Percentiles rank a stretch among this genome's conserved stretches.
These are phyloP conservation scores for Coemansia sp. DNA, from an alignment of 192 early-diverging fungal genomes.

Conservation along the genomic window DNA sequence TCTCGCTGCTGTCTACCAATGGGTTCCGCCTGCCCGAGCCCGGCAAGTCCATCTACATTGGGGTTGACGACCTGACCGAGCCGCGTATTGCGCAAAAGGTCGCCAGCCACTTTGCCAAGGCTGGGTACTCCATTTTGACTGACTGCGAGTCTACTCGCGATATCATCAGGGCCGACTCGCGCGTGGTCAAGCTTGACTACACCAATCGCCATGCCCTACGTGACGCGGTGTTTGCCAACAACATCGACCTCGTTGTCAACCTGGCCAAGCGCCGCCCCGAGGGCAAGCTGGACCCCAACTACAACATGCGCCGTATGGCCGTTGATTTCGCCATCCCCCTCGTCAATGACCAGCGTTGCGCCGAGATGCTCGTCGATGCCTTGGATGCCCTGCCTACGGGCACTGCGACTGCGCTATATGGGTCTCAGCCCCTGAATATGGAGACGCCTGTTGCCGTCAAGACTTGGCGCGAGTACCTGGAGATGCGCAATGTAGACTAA, in stretches of 20 bases:
- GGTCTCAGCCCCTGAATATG: constrained; percentile 28
- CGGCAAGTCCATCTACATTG: constrained; percentile 62
- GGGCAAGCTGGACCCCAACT: constrained; percentile 62
- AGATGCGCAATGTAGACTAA: constrained; percentile 42
- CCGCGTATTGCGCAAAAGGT: constrained; percentile 68
- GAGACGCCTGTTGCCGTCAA: constrained; percentile 64
- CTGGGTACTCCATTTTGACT: constrained; percentile 71
- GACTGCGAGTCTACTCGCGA: constrained; percentile 60
- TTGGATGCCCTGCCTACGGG: constrained; percentile 57
- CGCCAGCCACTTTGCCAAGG: constrained; percentile 54
- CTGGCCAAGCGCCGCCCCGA: constrained; percentile 65
- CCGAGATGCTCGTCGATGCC: constrained; percentile 89
- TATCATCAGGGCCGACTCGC: constrained; percentile 45
- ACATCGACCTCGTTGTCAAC: constrained; percentile 72
- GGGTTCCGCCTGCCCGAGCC: constrained; percentile 81
- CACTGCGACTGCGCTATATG: constrained; percentile 27
- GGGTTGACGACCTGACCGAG: constrained; percentile 76
- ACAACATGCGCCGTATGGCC: constrained; percentile 87
- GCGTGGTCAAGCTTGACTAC: constrained; percentile 55
- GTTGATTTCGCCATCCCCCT: constrained; percentile 96
- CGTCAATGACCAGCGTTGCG: constrained; percentile 93
- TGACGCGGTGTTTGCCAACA: constrained; percentile 57
- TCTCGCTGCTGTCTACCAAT: constrained; percentile 81
- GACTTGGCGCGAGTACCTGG: constrained; percentile 69
- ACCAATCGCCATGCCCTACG: constrained; percentile 59